Evolutionary conservation across 1,284 basidiomycete genomes (phyloP).

Genomic region (Moesziomyces antarcticus): DNA sequence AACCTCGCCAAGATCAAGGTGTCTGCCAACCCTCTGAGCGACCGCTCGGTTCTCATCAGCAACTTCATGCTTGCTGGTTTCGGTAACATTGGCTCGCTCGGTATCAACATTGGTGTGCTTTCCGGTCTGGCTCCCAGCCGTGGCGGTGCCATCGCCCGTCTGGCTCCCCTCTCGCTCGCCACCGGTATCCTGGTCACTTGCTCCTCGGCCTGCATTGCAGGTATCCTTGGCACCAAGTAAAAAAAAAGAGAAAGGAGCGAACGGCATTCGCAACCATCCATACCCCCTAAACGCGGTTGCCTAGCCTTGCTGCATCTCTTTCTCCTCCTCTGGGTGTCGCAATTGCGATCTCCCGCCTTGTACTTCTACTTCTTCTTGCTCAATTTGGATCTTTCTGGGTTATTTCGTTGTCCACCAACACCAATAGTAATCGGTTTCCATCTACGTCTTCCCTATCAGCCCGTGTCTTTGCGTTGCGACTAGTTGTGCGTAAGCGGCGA

Average conservation of each 20-base stretch:
- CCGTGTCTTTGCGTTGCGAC: too few species aligned
- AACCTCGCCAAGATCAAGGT: constrained; percentile 52
- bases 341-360: neutral
- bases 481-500: too few species aligned
- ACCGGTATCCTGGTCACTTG: constrained; percentile 68
- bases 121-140: constrained; percentile 83
- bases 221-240: constrained; percentile 61
- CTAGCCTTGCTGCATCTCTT: neutral
- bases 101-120: constrained; percentile 90
- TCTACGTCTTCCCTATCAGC: neutral
- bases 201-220: constrained; percentile 69
- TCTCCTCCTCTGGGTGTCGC: neutral
- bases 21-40: constrained; percentile 73
- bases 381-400: constrained; percentile 29
- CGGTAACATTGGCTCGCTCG: constrained; percentile 80
- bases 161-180: constrained; percentile 75
- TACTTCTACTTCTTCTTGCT: constrained; percentile 18
- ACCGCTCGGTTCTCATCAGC: constrained; percentile 78
- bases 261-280: constrained; percentile 3
- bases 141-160: constrained; percentile 76
- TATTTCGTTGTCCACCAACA: constrained; percentile 6
- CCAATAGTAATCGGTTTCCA: constrained; percentile 16
- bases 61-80: constrained; percentile 89
- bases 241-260: neutral
- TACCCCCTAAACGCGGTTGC: constrained; percentile 19